A percentile compares a stretch with the other conserved stretches of the same genome.
Conservation (phyloP, 1,139 yeast species). For the Saccharomyces hybrid region DNA sequence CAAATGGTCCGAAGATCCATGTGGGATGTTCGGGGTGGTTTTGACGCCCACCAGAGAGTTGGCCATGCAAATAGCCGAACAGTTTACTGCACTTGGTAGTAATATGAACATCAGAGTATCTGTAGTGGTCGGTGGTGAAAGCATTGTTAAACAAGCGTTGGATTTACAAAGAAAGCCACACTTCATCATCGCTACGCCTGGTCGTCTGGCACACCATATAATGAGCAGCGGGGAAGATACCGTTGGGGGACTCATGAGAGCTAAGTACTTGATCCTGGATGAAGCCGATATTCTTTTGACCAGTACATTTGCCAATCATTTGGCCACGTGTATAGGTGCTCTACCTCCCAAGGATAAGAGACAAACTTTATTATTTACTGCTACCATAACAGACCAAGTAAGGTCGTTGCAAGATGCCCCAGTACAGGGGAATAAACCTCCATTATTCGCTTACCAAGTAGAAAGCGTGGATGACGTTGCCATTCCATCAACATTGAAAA, state of each 20-base stretch:
- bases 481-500: constrained; percentile 64
- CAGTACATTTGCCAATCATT: constrained; percentile 73
- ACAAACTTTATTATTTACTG: constrained; percentile 88
- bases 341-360: constrained; percentile 66
- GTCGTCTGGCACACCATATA: constrained; percentile 90
- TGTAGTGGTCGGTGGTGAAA: constrained; percentile 92
- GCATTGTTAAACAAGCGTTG: constrained; percentile 78
- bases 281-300: constrained; percentile 92
- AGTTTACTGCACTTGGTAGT: constrained; percentile 88
- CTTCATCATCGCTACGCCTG: constrained; percentile 95
- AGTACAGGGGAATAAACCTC: constrained; percentile 49
- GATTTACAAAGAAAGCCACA: constrained; percentile 81
- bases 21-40: constrained; percentile 82
- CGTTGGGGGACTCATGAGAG: constrained; percentile 65
- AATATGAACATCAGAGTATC: constrained; percentile 73
- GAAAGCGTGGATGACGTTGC: constrained; percentile 63
- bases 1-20: constrained; percentile 91
- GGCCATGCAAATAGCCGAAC: constrained; percentile 95
- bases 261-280: constrained; percentile 78
- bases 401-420: constrained; percentile 69
- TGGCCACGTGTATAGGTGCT: constrained; percentile 60
- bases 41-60: constrained; percentile 93
- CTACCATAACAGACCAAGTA: constrained; percentile 92
- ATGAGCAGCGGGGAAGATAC: constrained; percentile 86
- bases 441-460: constrained; percentile 76